phyloP scores from a whole-genome alignment of 2,329 filamentous ascomycete species.

The Sordariomycetes sp. region DNA sequence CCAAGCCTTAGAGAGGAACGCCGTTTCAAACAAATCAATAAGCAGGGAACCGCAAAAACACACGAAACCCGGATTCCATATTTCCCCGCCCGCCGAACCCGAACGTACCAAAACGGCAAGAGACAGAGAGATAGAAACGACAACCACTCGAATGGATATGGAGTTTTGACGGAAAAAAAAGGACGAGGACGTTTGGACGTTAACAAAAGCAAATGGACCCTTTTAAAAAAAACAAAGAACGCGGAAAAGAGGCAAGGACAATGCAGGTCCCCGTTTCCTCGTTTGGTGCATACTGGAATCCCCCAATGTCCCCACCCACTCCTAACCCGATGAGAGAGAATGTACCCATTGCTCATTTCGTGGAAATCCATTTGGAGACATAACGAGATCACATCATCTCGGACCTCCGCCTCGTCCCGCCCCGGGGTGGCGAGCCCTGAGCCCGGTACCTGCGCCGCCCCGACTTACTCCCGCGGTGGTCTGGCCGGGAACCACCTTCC shows the following conservation, averaged over 20 bases:
- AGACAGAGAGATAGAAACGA: background rate
- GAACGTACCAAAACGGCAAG: background rate
- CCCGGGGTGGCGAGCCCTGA: background rate
- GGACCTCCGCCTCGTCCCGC: background rate
- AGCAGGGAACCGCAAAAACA: too few relatives aligned
- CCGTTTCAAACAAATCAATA: too few relatives aligned
- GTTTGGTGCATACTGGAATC: background rate
- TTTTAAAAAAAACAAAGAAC: background rate
- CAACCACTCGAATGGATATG: background rate
- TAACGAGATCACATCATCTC: background rate
- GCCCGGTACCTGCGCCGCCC: background rate
- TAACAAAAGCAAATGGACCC: background rate
- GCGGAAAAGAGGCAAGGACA: background rate
- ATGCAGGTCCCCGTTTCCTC: background rate
- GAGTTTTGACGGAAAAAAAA: background rate
- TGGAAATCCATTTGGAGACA: too few relatives aligned
- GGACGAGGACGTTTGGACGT: background rate
- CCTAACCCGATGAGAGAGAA: background rate
- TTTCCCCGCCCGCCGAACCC: background rate
- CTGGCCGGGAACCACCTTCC: conserved; percentile 5
- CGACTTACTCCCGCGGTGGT: background rate
- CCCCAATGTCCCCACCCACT: background rate
- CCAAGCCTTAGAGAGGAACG: too few relatives aligned
- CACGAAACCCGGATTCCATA: too few relatives aligned
- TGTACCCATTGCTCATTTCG: background rate